A percentile compares a stretch with the other conserved stretches of the same genome.
Conservation (phyloP, 1,139 yeast genomes). For the Yamadazyma sp. region DNA sequence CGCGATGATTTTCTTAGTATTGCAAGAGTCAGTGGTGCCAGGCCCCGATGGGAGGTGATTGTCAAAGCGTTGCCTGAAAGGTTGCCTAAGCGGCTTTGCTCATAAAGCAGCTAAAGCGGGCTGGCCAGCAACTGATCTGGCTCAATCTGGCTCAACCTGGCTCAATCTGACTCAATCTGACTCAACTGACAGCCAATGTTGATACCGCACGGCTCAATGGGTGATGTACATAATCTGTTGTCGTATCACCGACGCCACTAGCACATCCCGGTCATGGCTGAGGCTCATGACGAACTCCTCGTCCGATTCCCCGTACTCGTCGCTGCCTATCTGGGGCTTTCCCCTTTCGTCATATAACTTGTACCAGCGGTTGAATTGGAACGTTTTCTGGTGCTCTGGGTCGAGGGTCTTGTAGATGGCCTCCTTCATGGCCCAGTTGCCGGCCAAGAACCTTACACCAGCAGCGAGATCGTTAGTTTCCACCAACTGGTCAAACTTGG, state of each 20-base stretch:
- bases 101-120: no score
- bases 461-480: conserved; percentile 18
- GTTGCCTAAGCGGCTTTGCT: no score
- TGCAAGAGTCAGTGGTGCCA: no score
- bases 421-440: conserved; percentile 75
- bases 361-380: conserved; percentile 65
- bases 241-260: conserved; percentile 53
- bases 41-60: no score
- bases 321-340: conserved; percentile 39
- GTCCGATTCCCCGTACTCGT: conserved; percentile 21
- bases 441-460: conserved; percentile 46
- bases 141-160: no score
- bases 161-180: no score
- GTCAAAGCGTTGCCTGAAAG: no score
- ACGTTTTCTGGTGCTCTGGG: conserved; percentile 44
- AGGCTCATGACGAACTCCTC: conserved; percentile 58
- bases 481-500: conserved; percentile 26
- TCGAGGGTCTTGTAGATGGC: conserved; percentile 68
- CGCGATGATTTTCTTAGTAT: no score
- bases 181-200: no score
- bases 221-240: conserved; percentile 20
- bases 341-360: conserved; percentile 38
- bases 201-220: no score
- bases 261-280: conserved; percentile 64
- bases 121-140: no score